Percentiles rank a stretch among this genome's conserved stretches.
phyloP scores from a whole-genome alignment of 2,329 filamentous ascomycete genomes.

The Diplodia scrobiculata region DNA sequence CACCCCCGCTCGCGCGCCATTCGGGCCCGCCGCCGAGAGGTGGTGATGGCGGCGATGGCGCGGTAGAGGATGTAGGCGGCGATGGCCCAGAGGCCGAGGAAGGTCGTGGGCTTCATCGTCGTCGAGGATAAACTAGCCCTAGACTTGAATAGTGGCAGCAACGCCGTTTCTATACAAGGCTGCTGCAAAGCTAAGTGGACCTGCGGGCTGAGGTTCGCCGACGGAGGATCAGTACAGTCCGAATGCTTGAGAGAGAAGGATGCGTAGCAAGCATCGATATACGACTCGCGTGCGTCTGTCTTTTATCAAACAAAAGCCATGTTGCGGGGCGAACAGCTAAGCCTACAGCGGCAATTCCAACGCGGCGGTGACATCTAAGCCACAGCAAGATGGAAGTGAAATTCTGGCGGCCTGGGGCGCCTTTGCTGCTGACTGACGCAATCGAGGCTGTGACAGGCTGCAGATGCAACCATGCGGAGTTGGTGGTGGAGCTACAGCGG shows the following conservation, averaged over 20 bases:
- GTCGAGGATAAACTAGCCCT: not conserved
- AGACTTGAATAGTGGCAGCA: too few species aligned
- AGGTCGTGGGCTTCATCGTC: constrained; percentile 38
- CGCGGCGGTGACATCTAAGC: too few species aligned
- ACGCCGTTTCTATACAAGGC: not conserved
- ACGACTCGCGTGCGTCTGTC: too few species aligned
- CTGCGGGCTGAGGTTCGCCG: not conserved
- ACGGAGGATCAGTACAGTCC: not conserved
- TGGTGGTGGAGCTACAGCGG: not conserved
- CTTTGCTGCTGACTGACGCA: not conserved
- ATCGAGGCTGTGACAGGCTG: not conserved
- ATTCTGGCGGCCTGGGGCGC: too few species aligned
- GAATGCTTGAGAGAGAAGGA: not conserved
- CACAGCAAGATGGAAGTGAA: not conserved
- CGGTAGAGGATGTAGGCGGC: constrained; percentile 43
- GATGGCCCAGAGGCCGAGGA: constrained; percentile 37
- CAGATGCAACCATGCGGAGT: not conserved
- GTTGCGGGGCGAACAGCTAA: not conserved
- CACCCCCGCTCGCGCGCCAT: constrained; percentile 50
- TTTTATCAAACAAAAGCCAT: not conserved
- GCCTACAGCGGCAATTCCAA: not conserved
- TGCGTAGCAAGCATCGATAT: not conserved
- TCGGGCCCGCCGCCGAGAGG: constrained; percentile 42
- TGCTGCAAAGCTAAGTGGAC: not conserved
- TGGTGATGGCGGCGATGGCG: constrained; percentile 40